phyloP scores from a whole-genome alignment of 164 flowering plant species.

The Echeveria elegans region DNA sequence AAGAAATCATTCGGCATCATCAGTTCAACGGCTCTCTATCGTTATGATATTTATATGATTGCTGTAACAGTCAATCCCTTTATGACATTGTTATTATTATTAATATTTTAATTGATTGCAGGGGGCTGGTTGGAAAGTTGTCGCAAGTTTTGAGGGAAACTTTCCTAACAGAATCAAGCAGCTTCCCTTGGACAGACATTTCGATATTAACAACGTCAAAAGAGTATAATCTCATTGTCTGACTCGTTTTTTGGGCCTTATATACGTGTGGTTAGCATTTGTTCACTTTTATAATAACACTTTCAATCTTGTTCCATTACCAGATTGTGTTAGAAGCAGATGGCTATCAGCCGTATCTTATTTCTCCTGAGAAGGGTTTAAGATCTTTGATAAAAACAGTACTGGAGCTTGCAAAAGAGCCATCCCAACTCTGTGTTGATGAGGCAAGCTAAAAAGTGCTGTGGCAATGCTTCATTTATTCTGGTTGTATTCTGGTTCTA shows the following conservation, averaged over 20 bases:
- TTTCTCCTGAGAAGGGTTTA: constrained; percentile 96
- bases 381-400: constrained; percentile 53
- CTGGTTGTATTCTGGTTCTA: background rate
- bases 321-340: constrained; percentile 98
- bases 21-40: no score
- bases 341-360: constrained; percentile 99
- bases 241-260: no score
- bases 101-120: constrained; percentile 18
- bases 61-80: no score
- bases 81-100: background rate
- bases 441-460: constrained; percentile 54
- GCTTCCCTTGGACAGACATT: constrained; percentile 65
- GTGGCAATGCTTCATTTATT: no score
- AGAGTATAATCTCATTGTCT: constrained; percentile 39
- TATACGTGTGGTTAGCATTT: no score
- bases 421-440: constrained; percentile 93
- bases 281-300: background rate
- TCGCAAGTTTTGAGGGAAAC: constrained; percentile 95
- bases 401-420: constrained; percentile 68
- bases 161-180: constrained; percentile 97
- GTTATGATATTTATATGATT: no score
- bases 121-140: constrained; percentile 99
- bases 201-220: constrained; percentile 34
- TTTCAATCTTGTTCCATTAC: background rate
- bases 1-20: no score